Conservation (phyloP, 805 yeast genomes). For the Cyberlindnera meyerae region DNA sequence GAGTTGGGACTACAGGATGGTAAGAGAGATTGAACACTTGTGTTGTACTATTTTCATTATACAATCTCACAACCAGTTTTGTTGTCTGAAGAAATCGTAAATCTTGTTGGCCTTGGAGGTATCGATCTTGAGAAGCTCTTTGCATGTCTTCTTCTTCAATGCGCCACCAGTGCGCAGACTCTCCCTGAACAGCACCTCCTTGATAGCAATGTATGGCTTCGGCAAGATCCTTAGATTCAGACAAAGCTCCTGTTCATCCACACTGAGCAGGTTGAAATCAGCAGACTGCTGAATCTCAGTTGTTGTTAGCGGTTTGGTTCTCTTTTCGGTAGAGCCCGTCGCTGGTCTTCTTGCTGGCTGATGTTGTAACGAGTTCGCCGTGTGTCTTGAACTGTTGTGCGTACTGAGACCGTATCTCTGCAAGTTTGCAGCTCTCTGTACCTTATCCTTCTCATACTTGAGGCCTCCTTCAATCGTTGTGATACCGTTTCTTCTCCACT, state of each 20-base stretch:
- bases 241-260: constrained; percentile 87
- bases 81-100: constrained; percentile 88
- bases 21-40: constrained; percentile 13
- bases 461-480: constrained; percentile 77
- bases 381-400: constrained; percentile 29
- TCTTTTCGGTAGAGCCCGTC: constrained; percentile 19
- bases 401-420: constrained; percentile 43
- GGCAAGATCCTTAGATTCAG: constrained; percentile 80
- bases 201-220: constrained; percentile 89
- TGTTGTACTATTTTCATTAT: too few relatives aligned
- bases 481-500: constrained; percentile 88
- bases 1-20: constrained; percentile 18
- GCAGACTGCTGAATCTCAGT: constrained; percentile 72
- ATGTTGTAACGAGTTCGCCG: constrained; percentile 28
- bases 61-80: constrained; percentile 73
- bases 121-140: constrained; percentile 80
- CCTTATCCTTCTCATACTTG: constrained; percentile 85
- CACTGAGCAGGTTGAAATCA: constrained; percentile 75
- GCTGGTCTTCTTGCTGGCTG: constrained; percentile 19
- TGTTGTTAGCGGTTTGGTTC: constrained; percentile 44
- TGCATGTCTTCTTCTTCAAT: constrained; percentile 77
- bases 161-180: constrained; percentile 80
- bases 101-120: constrained; percentile 80
- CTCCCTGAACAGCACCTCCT: constrained; percentile 84
- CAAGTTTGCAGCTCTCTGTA: constrained; percentile 55